phyloP scores from a whole-genome alignment of 164 flowering plant genomes.

The Cinnamomum chago region DNA sequence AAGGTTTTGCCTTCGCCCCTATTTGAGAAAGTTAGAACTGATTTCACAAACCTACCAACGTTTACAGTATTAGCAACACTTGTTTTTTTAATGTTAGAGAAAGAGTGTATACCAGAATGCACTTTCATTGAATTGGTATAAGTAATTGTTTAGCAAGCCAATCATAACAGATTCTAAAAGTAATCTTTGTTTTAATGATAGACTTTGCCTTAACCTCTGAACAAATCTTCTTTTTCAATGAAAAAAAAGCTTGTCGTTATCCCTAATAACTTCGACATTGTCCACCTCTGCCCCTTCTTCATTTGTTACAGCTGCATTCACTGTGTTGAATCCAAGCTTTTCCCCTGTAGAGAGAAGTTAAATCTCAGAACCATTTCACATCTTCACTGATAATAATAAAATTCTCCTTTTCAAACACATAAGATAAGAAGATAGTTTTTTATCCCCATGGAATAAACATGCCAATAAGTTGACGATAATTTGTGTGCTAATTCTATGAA shows the following conservation, averaged over 20 bases:
- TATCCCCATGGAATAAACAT: background rate
- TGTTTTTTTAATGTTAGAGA: no score
- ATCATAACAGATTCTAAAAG: background rate
- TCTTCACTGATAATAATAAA: background rate
- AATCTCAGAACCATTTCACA: background rate
- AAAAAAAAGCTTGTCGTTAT: conserved; percentile 73
- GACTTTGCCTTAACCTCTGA: background rate
- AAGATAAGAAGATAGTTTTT: background rate
- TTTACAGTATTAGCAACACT: no score
- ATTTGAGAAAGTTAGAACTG: no score
- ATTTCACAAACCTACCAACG: no score
- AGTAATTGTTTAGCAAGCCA: no score
- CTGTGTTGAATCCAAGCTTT: conserved; percentile 61
- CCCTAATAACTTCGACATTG: conserved; percentile 75
- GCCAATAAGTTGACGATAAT: background rate
- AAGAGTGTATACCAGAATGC: no score
- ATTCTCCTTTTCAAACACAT: background rate
- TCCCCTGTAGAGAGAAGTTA: conserved; percentile 37
- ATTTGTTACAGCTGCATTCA: conserved; percentile 41
- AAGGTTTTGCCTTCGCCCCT: no score
- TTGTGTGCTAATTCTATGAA: no score
- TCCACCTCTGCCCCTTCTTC: conserved; percentile 85
- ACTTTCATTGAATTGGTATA: no score
- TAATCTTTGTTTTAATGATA: background rate
- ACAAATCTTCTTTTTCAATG: conserved; percentile 24